These are phyloP conservation scores for Plectosphaerella sp. DNA, from an alignment of 2,329 filamentous ascomycete species.

Conservation along the genomic window DNA sequence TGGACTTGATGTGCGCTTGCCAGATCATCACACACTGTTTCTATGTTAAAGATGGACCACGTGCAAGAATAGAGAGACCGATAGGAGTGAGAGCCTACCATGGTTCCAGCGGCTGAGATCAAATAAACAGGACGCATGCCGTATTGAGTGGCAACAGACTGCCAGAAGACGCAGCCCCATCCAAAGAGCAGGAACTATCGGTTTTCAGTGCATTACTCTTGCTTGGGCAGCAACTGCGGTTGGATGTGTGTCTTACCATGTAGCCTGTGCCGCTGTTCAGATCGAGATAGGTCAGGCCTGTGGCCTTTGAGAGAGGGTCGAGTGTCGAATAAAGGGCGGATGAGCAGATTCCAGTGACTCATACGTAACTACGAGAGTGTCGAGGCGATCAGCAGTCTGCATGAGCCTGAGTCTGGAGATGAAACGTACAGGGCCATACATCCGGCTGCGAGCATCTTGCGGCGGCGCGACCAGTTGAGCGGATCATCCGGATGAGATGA, in stretches of 20 bases:
- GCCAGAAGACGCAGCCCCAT: slow-evolving; percentile 27
- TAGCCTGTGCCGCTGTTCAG: slow-evolving; percentile 34
- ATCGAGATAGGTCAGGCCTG: slow-evolving; percentile 24
- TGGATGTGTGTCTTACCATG: slow-evolving; percentile 16
- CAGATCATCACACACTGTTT: slow-evolving; percentile 20
- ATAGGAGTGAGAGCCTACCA: neutral
- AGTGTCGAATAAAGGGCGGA: slow-evolving; percentile 34
- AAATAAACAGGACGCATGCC: slow-evolving; percentile 25
- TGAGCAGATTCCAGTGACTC: slow-evolving; percentile 33
- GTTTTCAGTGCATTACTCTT: neutral
- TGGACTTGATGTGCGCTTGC: slow-evolving; percentile 30
- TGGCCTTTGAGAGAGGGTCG: slow-evolving; percentile 26
- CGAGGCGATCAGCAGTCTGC: neutral
- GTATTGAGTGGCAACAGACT: slow-evolving; percentile 23
- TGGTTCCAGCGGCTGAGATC: slow-evolving; percentile 10
- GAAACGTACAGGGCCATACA: slow-evolving; percentile 22
- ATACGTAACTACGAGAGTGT: slow-evolving; percentile 22
- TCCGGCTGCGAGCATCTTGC: slow-evolving; percentile 19
- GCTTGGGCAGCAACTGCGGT: neutral
- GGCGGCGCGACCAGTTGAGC: slow-evolving; percentile 38
- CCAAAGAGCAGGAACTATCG: slow-evolving; percentile 8
- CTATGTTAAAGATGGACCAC: slow-evolving; percentile 30
- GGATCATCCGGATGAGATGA: slow-evolving; percentile 48
- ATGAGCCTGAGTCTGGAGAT: slow-evolving; percentile 10
- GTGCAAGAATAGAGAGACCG: neutral